phyloP scores from a whole-genome alignment of 2,329 filamentous ascomycete species.

The Pseudogymnoascus sp. region DNA sequence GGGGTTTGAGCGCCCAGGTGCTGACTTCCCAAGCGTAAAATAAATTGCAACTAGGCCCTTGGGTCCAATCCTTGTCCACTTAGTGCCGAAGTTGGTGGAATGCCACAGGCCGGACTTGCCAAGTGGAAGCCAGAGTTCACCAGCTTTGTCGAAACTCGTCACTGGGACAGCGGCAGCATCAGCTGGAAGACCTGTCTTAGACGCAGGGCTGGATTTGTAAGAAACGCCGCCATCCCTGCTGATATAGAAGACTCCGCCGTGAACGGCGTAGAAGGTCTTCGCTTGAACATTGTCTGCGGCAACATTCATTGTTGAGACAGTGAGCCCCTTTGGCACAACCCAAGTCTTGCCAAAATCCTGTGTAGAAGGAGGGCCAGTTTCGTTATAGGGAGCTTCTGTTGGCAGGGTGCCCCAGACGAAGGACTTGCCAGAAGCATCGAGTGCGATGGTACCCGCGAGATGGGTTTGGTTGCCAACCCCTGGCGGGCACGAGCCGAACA shows the following conservation, averaged over 20 bases:
- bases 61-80: conserved; percentile 14
- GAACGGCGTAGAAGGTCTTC: conserved; percentile 17
- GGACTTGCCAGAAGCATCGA: conserved; percentile 18
- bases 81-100: conserved; percentile 15
- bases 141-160: conserved; percentile 15
- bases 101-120: conserved; percentile 16
- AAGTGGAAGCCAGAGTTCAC: conserved; percentile 18
- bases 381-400: conserved; percentile 10
- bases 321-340: conserved; percentile 15
- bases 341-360: conserved; percentile 17
- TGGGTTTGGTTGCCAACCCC: conserved; percentile 15
- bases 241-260: conserved; percentile 17
- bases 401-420: conserved; percentile 15
- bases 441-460: conserved; percentile 15
- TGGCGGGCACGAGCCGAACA: conserved; percentile 14
- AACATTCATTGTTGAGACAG: conserved; percentile 14
- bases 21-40: conserved; percentile 15
- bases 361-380: conserved; percentile 15
- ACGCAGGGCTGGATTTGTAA: conserved; percentile 15
- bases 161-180: conserved; percentile 15
- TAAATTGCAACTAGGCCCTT: conserved; percentile 13
- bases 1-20: conserved; percentile 13
- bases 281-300: conserved; percentile 17
- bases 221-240: conserved; percentile 16
- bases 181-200: conserved; percentile 15